A percentile compares a stretch with the other conserved stretches of the same genome.
phyloP scores from a whole-genome alignment of 2,329 filamentous ascomycete genomes.

The Diplodia corticola region DNA sequence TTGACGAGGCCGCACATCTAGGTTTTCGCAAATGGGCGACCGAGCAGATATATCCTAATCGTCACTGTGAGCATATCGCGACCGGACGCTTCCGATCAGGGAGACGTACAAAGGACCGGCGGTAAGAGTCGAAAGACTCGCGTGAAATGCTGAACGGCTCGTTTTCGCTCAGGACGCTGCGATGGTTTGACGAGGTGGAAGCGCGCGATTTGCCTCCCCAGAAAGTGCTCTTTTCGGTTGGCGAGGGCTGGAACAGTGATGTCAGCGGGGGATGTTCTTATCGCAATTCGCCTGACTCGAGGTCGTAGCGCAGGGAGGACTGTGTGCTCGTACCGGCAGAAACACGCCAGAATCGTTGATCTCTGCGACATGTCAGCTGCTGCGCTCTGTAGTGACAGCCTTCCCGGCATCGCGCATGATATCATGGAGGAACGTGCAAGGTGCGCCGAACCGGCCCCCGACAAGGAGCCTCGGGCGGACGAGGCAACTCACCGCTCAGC shows the following conservation, averaged over 20 bases:
- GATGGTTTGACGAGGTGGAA: slow-evolving; percentile 58
- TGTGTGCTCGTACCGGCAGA: slow-evolving; percentile 67
- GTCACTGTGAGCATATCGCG: slow-evolving; percentile 19
- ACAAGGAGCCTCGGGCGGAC: not conserved
- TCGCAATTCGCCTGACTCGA: slow-evolving; percentile 6
- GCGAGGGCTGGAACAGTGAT: slow-evolving; percentile 67
- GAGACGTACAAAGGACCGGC: slow-evolving; percentile 84
- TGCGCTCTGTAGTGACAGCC: not conserved
- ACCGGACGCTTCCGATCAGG: not conserved
- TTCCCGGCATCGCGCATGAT: not conserved
- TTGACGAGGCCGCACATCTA: slow-evolving; percentile 58
- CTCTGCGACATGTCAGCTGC: slow-evolving; percentile 57
- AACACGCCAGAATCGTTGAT: slow-evolving; percentile 96
- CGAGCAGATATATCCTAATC: slow-evolving; percentile 85
- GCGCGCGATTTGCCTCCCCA: slow-evolving; percentile 66
- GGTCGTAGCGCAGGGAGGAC: slow-evolving; percentile 15
- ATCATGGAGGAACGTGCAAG: not conserved
- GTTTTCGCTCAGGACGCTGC: slow-evolving; percentile 72
- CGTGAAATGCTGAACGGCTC: slow-evolving; percentile 94
- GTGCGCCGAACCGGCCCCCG: no score
- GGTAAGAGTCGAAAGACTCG: slow-evolving; percentile 96
- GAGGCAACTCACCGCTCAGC: slow-evolving; percentile 49
- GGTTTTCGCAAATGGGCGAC: slow-evolving; percentile 66
- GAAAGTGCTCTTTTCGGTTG: slow-evolving; percentile 77
- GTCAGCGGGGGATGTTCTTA: slow-evolving; percentile 13